phyloP scores from a whole-genome alignment of 257 asterid genomes.

The Lycium barbarum region DNA sequence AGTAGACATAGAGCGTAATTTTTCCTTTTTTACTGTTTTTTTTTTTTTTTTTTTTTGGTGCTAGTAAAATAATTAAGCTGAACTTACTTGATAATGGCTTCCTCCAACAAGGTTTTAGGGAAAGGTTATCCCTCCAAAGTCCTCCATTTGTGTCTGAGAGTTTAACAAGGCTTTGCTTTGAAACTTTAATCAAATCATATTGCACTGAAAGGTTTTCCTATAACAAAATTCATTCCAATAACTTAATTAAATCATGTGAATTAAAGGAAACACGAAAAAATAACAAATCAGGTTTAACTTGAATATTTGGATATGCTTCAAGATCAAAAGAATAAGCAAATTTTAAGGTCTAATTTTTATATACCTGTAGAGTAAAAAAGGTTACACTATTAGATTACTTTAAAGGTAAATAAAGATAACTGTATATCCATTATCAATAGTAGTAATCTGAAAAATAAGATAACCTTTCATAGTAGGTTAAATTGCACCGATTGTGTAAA shows the following conservation, averaged over 20 bases:
- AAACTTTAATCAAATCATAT: constrained; percentile 40
- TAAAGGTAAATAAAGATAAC: background rate
- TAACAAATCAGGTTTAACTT: no score
- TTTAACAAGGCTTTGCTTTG: constrained; percentile 39
- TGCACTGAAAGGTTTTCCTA: constrained; percentile 30
- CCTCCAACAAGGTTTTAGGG: constrained; percentile 58
- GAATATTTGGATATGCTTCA: background rate
- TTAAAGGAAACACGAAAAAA: background rate
- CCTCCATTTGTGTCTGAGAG: constrained; percentile 33
- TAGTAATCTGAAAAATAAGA: background rate
- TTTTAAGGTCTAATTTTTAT: background rate
- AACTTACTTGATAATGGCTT: constrained; percentile 48
- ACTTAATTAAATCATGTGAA: background rate
- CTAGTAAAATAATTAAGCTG: no score
- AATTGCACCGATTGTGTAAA: background rate
- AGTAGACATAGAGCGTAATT: no score
- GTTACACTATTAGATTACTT: background rate
- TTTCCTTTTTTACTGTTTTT: no score
- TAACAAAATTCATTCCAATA: background rate
- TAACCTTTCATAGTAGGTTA: background rate
- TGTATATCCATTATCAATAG: background rate
- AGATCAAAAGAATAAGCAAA: no score
- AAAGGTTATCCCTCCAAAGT: constrained; percentile 40
- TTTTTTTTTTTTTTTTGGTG: background rate
- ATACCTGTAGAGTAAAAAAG: background rate